Conservation (phyloP, 495 filamentous ascomycete species). For the Delitschia confertaspora region DNA sequence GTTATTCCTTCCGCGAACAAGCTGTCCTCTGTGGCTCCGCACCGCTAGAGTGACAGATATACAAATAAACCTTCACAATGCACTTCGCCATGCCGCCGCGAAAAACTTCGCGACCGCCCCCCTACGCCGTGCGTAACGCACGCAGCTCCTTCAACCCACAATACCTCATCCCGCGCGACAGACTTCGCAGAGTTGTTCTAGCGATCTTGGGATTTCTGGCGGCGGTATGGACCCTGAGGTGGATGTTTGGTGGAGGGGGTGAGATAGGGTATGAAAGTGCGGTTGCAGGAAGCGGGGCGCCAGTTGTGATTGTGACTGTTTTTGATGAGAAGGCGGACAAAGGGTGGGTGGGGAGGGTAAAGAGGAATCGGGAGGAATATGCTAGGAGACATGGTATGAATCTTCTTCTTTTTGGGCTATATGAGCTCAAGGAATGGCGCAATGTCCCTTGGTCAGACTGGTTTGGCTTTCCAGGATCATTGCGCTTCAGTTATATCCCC, state of each 20-base stretch:
- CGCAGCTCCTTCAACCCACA: constrained; percentile 41
- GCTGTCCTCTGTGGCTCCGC: too few species aligned
- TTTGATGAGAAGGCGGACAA: constrained; percentile 56
- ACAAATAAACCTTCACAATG: constrained; percentile 53
- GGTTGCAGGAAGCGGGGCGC: constrained; percentile 50
- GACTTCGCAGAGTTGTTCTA: constrained; percentile 55
- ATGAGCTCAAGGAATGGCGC: background rate
- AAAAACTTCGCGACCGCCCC: constrained; percentile 63
- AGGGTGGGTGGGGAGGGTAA: constrained; percentile 59
- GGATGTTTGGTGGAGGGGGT: constrained; percentile 39
- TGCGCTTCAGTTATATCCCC: too few species aligned
- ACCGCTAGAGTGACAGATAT: too few species aligned
- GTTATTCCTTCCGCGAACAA: too few species aligned
- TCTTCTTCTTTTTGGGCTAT: constrained; percentile 7
- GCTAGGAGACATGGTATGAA: constrained; percentile 76
- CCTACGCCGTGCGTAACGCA: constrained; percentile 47
- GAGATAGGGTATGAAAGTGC: background rate
- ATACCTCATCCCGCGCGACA: constrained; percentile 50
- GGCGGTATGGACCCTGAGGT: constrained; percentile 55
- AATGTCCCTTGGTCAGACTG: too few species aligned
- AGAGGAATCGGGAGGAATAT: constrained; percentile 77
- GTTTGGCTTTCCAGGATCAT: too few species aligned
- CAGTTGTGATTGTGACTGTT: constrained; percentile 80
- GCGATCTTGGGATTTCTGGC: constrained; percentile 47
- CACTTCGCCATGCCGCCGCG: constrained; percentile 86